Evolutionary conservation across 2,329 filamentous ascomycete genomes (phyloP).

Genomic region (Endothia cerciana): DNA sequence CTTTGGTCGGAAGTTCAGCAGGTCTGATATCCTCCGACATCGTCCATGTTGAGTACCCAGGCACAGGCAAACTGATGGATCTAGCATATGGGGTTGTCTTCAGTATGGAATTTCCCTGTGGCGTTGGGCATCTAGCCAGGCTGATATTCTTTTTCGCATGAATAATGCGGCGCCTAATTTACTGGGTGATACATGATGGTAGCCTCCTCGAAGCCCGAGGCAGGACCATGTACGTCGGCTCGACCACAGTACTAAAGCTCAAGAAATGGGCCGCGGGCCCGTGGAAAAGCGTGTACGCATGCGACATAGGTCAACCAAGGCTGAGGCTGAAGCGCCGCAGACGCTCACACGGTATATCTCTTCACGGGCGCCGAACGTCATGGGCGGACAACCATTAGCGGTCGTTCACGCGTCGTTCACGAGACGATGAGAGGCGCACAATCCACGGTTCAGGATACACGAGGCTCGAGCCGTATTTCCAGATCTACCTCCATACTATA

Average conservation of each 20-base stretch:
- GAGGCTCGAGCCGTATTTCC: background rate
- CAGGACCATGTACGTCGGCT: background rate
- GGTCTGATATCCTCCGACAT: background rate
- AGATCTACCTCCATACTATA: background rate
- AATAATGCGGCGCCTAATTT: conserved; percentile 1
- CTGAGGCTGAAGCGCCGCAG: too few relatives aligned
- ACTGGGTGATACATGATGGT: background rate
- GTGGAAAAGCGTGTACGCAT: too few relatives aligned
- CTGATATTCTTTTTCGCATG: background rate
- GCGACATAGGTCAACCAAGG: too few relatives aligned
- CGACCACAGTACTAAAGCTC: too few relatives aligned
- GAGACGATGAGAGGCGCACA: background rate
- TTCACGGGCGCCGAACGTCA: too few relatives aligned
- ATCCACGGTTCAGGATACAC: background rate
- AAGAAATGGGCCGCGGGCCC: too few relatives aligned
- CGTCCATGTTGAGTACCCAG: background rate
- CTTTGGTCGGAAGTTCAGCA: too few relatives aligned
- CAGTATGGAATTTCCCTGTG: background rate
- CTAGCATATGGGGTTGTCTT: background rate
- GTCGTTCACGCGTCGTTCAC: too few relatives aligned
- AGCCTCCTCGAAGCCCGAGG: background rate
- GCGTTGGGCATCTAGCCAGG: background rate
- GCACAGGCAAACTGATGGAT: background rate
- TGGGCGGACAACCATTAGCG: too few relatives aligned
- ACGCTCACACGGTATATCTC: too few relatives aligned